Base-by-base conservation (phyloP, 805 yeast genomes). In the Millerago galiae region DNA sequence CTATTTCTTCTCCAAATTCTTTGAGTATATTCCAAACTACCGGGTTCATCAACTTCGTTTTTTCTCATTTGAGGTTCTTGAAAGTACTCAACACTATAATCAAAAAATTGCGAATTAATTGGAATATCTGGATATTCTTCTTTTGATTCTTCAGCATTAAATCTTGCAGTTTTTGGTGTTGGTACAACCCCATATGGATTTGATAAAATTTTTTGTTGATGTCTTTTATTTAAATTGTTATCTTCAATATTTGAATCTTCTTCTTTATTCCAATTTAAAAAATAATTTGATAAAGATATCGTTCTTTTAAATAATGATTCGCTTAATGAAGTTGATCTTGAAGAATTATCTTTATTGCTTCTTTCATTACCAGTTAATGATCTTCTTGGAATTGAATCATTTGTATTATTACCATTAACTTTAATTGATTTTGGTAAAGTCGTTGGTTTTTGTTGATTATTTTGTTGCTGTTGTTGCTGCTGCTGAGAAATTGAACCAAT, bases 31-130 rank as follows among this genome's bases (percentile, higher is more conserved):
- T 86, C 90, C 45, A 81, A 77, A 43, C 96, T 86, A 0, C 98
- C 98, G 0, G 95, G 93, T 59, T 89, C 96, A 53, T 91, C 97
- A 14, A 79, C 65, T 52, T 91, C 97, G 41, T 77, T 74, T 44
- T 78, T 81, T 10, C 86, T 79, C 82, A 90, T 82, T 58, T 91
- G 98, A 0, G 99, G 97, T 57, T 90, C 98, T 55, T 90, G 95
- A 66, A 91, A 93, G 56, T 89, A 90, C 60, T 93, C 99, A 45
- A 87, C 58, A 52, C 84, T 77, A 60, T 82, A 85, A 40, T 81
- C 85, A 47, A 84, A 74, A 53, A 85, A 83, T 7, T 77, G 75
- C 9, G 87, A 80, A 5, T 68, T 68, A 10, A 77, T 59, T 1
- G 87, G 83, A 4, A 83, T 53, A 5, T 63, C 64, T 2, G 59